Evolutionary conservation across 352 stramenopile species (phyloP).

Genomic region (Aphanomyces stellatus): DNA sequence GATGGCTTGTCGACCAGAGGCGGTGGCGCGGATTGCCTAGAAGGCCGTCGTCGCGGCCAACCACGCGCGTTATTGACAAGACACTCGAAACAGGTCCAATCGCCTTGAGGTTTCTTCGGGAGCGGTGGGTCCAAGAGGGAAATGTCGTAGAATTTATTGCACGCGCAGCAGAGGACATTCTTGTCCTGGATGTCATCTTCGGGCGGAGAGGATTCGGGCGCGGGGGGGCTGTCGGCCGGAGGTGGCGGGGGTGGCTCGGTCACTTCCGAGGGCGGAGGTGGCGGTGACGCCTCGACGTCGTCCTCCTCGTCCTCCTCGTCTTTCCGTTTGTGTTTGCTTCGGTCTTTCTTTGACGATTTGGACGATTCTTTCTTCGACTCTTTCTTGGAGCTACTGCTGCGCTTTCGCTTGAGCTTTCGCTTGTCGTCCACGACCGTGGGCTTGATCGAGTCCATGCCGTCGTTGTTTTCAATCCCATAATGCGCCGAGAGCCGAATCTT

Average conservation of each 20-base stretch:
- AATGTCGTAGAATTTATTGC: slow-evolving; percentile 76
- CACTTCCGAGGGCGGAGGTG: neutral
- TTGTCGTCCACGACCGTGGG: neutral
- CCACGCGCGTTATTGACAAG: slow-evolving; percentile 79
- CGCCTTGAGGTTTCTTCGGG: slow-evolving; percentile 53
- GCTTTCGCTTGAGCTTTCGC: slow-evolving; percentile 4
- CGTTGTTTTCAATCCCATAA: slow-evolving; percentile 8
- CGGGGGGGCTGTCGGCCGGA: neutral
- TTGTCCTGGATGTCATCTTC: slow-evolving; percentile 17
- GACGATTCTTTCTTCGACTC: slow-evolving; percentile 11
- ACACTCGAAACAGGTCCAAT: slow-evolving; percentile 84
- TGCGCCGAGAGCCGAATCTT: slow-evolving; percentile 9
- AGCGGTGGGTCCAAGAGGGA: slow-evolving; percentile 75
- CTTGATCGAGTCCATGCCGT: neutral
- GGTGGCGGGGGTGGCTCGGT: neutral
- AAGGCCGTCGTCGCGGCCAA: slow-evolving; percentile 45
- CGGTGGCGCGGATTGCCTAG: neutral
- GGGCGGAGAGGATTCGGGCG: neutral
- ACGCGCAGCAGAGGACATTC: slow-evolving; percentile 71
- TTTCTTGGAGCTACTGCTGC: neutral
- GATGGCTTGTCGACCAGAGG: neutral
- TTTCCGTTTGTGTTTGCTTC: neutral
- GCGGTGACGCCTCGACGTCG: neutral
- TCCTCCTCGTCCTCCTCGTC: neutral
- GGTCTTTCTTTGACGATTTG: slow-evolving; percentile 2